These are phyloP conservation scores for Pseudozyma hubeiensis DNA, from an alignment of 1,284 basidiomycete species.

Conservation along the genomic window DNA sequence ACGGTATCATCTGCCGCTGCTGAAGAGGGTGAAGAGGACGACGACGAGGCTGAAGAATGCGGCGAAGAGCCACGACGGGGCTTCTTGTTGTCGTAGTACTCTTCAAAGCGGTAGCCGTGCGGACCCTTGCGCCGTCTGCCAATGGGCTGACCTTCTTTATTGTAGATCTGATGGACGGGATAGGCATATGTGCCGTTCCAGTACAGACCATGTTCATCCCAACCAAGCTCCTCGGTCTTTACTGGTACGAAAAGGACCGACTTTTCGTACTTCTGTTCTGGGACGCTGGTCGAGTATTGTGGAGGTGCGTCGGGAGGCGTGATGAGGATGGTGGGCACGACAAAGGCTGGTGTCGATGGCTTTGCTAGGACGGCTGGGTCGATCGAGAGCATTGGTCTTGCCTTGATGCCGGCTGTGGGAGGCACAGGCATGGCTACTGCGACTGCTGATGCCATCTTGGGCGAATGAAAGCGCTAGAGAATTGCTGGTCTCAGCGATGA, in stretches of 20 bases:
- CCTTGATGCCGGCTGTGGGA: not conserved
- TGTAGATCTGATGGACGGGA: conserved; percentile 48
- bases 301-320: conserved; percentile 47
- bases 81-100: conserved; percentile 41
- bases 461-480: no score
- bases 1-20: conserved; percentile 10
- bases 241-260: conserved; percentile 59
- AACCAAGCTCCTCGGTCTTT: conserved; percentile 60
- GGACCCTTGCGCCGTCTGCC: conserved; percentile 44
- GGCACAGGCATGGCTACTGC: conserved; percentile 8
- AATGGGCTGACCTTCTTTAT: conserved; percentile 37
- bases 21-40: not conserved
- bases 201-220: conserved; percentile 62
- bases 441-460: conserved; percentile 22
- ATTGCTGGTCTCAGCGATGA: not conserved
- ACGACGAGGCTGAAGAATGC: not conserved
- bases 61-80: conserved; percentile 12
- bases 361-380: conserved; percentile 12
- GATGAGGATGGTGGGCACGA: conserved; percentile 52
- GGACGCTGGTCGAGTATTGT: conserved; percentile 29
- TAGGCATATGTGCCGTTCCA: conserved; percentile 62
- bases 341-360: conserved; percentile 8
- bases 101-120: conserved; percentile 40
- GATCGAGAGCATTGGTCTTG: conserved; percentile 21
- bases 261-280: conserved; percentile 56